Base-by-base conservation (phyloP, 2,329 filamentous ascomycete genomes). In the Corinectria fuckeliana region DNA sequence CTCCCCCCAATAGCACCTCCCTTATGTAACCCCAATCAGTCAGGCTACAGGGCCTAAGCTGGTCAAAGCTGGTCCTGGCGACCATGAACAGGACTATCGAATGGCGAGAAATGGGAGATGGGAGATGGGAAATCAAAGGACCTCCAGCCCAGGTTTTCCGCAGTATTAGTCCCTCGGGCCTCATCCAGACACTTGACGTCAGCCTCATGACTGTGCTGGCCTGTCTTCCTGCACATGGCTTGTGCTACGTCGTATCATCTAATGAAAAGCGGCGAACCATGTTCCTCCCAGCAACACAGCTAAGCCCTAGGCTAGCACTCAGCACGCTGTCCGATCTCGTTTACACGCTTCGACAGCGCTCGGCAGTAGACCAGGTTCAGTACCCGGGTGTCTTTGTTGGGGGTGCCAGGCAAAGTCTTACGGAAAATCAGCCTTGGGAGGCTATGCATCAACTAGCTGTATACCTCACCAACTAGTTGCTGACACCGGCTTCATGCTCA, bases 231-330 rank as follows among this genome's bases (percentile, higher is more conserved):
- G 50, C 23, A 36, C 26, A 45, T 44, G 56, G 50, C 48, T 58
- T 53, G 20, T 20, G 18, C 30, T 26, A 26, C 30, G 38, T 10
- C 23, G 25, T 7, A 36, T 42, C 25, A 23, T 26, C 32, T 23
- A 14, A 38, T 14, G 10, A 20, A 26, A n/a, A 6, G 25, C 36
- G 26, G n/a, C 49, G 13, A 25, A n/a, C 21, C 11, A 8, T 34
- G 10, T 42, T 42, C 44, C 50, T 25, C 23, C 42, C 58, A 21
- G 32, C 39, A 47, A 44, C 49, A 49, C 25, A 56, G 48, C 45
- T 68, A 58, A 56, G 65, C 57, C 52, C 57, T 60, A 62, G 45
- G 28, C 59, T 59, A 50, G 16, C 44, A 25, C 38, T 5, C 32
- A 39, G 28, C 44, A 54, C 32, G 39, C 56, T 58, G 42, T 42